Base-by-base conservation (phyloP, 2,329 filamentous ascomycete species). In the Karstenula rhodostoma region DNA sequence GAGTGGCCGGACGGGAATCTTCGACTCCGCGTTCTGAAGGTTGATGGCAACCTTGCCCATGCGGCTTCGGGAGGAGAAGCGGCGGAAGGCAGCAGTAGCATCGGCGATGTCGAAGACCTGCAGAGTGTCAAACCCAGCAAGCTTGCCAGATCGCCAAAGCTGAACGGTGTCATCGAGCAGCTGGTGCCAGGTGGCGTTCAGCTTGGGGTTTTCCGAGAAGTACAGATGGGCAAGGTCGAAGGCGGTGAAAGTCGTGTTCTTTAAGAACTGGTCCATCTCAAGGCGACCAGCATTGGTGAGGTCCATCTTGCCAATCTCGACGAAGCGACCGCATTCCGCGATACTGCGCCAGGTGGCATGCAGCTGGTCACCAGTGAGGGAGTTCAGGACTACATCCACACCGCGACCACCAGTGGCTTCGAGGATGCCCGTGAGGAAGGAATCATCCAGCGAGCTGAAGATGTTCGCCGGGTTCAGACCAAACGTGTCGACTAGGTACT, bases 281-380 rank as follows among this genome's bases (percentile, higher is more conserved):
- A 71, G 49, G 3, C 51, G 59, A 1, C 32, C 57, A 1, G 44
- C 25, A 3, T 55, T 59, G 0, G 57, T 3, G 5, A 66, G 19
- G 27, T 72, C 68, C 1, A 55, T 32, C 12, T 59, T 72, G 1
- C 68, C 68, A 22, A 74, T 60, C 23, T 74, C 70, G 3, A 74
- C 55, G 42, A 73, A 52, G 0, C 23, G 56, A 1, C 72, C 72
- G 4, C 42, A 59, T 15, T 64, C 17, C 0, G 82, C 82, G 0
- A 85, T 70, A 44, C 80, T 83, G 4, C 74, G 59, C 67, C 64
- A 71, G 0, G 77, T 80, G 0, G 77, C 77, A 8, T 68, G 62
- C 0, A 77, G 60, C 0, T 68, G 35, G 3, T 74, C 70, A 1
- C 74, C 76, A 1, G 66, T 55, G 0, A 67, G 54, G 0, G 67